These are phyloP conservation scores for Pleurotus tuoliensis DNA, from an alignment of 768 basidiomycete genomes.

Conservation along the genomic window DNA sequence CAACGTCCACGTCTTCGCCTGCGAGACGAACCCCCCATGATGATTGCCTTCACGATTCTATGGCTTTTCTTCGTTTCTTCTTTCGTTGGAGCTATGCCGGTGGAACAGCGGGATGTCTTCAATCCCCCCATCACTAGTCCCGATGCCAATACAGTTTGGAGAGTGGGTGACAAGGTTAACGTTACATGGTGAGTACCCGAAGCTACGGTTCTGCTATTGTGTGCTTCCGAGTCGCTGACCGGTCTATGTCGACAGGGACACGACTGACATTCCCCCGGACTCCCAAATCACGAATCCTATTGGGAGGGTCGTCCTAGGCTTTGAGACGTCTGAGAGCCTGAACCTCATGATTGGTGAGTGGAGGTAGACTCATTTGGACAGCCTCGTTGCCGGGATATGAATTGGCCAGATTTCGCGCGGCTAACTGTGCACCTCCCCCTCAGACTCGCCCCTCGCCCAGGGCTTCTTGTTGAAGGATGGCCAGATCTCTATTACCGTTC, in stretches of 20 bases:
- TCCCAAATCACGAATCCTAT: conserved; percentile 42
- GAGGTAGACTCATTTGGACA: not conserved
- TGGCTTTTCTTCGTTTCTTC: conserved; percentile 27
- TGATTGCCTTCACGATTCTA: conserved; percentile 26
- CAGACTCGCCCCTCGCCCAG: conserved; percentile 57
- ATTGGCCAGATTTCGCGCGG: not conserved
- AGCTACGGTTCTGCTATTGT: not conserved
- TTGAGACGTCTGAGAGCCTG: conserved; percentile 38
- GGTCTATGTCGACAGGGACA: conserved; percentile 37
- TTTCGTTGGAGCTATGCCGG: conserved; percentile 30
- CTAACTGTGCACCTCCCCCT: conserved; percentile 9
- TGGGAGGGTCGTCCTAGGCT: conserved; percentile 52
- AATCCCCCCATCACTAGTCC: conserved; percentile 49
- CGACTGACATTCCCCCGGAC: conserved; percentile 39
- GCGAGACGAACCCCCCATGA: conserved; percentile 15
- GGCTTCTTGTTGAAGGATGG: conserved; percentile 52
- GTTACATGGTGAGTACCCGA: conserved; percentile 49
- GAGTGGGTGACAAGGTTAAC: conserved; percentile 37
- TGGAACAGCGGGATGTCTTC: conserved; percentile 41
- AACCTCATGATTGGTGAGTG: conserved; percentile 51
- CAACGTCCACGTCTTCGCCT: conserved; percentile 2
- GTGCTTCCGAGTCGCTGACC: conserved; percentile 1
- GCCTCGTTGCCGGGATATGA: not conserved
- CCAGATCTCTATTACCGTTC: conserved; percentile 47
- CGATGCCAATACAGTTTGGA: conserved; percentile 44